Percentiles rank a stretch among this genome's conserved stretches.
These are phyloP conservation scores for Camelina sativa DNA, from an alignment of 345 rosid genomes.

Conservation along the genomic window DNA sequence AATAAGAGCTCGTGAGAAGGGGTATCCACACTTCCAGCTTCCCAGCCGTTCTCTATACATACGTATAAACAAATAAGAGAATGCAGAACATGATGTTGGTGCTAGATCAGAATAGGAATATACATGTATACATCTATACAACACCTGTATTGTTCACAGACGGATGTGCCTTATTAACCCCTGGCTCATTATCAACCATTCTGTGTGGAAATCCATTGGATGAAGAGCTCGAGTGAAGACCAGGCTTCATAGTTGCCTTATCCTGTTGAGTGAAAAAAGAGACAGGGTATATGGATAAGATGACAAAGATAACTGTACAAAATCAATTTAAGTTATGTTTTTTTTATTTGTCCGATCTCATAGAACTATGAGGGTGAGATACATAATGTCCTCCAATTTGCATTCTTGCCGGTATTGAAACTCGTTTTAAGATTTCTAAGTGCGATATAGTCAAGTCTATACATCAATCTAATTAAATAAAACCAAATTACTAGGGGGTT, in stretches of 20 bases:
- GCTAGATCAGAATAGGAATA: slow-evolving; percentile 14
- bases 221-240: slow-evolving; percentile 29
- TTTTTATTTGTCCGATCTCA: background rate
- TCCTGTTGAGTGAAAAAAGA: slow-evolving; percentile 19
- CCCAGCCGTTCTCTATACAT: slow-evolving; percentile 50
- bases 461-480: background rate
- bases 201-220: slow-evolving; percentile 72
- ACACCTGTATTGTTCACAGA: slow-evolving; percentile 56
- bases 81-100: slow-evolving; percentile 4
- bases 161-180: slow-evolving; percentile 55
- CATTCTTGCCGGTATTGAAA: background rate
- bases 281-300: background rate
- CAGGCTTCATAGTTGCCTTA: slow-evolving; percentile 53
- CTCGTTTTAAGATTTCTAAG: background rate
- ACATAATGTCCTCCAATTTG: background rate
- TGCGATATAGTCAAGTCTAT: background rate
- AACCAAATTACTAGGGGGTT: background rate
- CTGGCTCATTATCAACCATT: slow-evolving; percentile 60
- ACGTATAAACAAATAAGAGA: slow-evolving; percentile 29
- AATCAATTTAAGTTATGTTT: background rate
- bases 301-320: slow-evolving; percentile 1
- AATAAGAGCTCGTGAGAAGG: slow-evolving; percentile 64
- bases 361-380: background rate
- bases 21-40: slow-evolving; percentile 54
- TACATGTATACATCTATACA: slow-evolving; percentile 7